Conservation (phyloP, 139 green algal species). For the Chlamydomonas incerta region DNA sequence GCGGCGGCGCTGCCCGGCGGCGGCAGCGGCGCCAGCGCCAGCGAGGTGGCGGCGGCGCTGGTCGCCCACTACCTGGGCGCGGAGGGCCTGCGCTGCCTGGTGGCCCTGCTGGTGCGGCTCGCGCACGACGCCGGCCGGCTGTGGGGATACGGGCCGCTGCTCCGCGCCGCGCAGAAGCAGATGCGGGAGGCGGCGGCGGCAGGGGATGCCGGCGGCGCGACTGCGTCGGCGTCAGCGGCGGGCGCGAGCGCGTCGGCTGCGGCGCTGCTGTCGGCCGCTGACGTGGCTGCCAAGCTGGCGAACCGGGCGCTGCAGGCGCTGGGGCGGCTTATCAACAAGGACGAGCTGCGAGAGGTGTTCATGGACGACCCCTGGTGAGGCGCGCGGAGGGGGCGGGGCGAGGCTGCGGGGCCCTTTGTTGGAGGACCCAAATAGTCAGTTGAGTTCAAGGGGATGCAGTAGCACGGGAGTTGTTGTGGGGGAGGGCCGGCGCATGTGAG, state of each 20-base stretch:
- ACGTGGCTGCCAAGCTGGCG: constrained; percentile 36
- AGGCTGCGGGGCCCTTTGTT: background rate
- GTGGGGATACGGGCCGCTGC: constrained; percentile 27
- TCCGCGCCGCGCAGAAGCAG: background rate
- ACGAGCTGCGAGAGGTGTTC: constrained; percentile 20
- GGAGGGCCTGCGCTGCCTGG: constrained; percentile 21
- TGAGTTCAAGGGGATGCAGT: no score
- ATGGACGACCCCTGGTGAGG: constrained; percentile 14
- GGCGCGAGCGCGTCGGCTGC: background rate
- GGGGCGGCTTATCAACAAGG: constrained; percentile 36
- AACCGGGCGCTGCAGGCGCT: constrained; percentile 49
- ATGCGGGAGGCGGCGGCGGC: no score
- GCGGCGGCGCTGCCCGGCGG: background rate
- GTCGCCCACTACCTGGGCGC: background rate
- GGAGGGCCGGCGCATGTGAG: no score
- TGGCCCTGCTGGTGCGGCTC: constrained; percentile 39
- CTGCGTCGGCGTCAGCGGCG: background rate
- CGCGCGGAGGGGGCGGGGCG: background rate
- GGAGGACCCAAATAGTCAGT: no score
- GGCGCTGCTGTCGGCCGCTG: background rate
- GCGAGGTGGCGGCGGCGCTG: no score
- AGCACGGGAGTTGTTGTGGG: no score
- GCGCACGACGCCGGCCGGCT: constrained; percentile 35
- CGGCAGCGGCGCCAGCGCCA: background rate
- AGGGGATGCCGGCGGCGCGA: background rate